Evolutionary conservation across 768 basidiomycete species (phyloP).

Genomic region (Coprinopsis cinerea): DNA sequence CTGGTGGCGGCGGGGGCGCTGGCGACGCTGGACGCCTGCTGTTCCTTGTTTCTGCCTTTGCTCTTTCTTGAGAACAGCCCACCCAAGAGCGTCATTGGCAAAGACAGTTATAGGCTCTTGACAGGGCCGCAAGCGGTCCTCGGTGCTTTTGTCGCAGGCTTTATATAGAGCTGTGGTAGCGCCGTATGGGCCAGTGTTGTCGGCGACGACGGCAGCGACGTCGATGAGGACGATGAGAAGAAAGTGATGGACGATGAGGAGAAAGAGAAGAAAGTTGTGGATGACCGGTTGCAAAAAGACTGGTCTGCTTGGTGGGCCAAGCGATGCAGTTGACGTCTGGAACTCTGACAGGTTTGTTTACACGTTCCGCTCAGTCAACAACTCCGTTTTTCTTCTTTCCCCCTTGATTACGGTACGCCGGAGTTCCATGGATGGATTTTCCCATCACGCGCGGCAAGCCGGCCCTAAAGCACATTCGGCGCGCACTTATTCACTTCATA

Average conservation of each 20-base stretch:
- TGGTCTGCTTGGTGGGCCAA: too few relatives aligned
- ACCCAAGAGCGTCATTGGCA: conserved; percentile 34
- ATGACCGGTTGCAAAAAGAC: too few relatives aligned
- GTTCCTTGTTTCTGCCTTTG: conserved; percentile 22
- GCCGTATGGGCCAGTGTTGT: neutral
- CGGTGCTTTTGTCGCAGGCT: neutral
- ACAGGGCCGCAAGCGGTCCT: neutral
- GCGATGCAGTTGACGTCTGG: neutral
- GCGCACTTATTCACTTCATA: too few relatives aligned
- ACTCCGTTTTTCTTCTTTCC: neutral
- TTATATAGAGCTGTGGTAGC: neutral
- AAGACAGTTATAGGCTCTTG: too few relatives aligned
- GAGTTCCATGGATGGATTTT: too few relatives aligned
- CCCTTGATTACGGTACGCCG: too few relatives aligned
- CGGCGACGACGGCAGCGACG: neutral
- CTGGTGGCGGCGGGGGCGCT: conserved; percentile 16
- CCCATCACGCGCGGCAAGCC: too few relatives aligned
- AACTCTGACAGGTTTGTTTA: conserved; percentile 1
- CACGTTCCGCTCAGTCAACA: neutral
- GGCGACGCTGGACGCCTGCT: conserved; percentile 14
- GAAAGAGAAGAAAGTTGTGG: neutral
- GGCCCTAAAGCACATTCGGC: too few relatives aligned
- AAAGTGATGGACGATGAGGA: conserved; percentile 2
- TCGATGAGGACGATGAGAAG: neutral
- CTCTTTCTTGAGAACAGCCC: conserved; percentile 34